Base-by-base conservation (phyloP, 345 rosid genomes). In the Eutrema japonicum region DNA sequence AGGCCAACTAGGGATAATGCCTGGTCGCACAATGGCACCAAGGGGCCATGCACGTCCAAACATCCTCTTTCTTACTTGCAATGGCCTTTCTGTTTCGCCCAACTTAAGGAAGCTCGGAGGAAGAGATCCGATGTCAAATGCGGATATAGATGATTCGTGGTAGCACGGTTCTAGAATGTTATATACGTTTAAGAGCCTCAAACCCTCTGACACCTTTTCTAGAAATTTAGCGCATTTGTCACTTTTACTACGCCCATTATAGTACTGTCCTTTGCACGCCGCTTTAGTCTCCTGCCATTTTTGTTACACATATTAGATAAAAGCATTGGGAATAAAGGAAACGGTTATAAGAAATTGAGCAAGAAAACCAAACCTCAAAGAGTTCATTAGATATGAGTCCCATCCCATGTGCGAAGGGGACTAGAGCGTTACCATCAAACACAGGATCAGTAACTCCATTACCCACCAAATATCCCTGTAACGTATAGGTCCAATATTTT, bases 41-140 rank as follows among this genome's bases (percentile, higher is more conserved):
- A 91, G 32, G 30, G 98, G 98, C 98, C 98, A 91, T 6, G 96
- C 91, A 10, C 94, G 97, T 60, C 98, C 96, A 70, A 89, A 93
- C 89, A 93, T 85, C 80, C 96, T 88, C 60, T 73, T 86, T 38
- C 93, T 78, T 63, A 91, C 96, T 38, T 88, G 84, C 65, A 87
- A 72, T 78, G 91, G 85, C 79, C 75, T 77, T 66, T 91, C 85
- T 10, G 91, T 89, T 58, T 66, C 30, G 49, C 80, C 88, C 48
- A 91, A 53, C 42, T 35, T 35, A 66, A 64, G 79, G 82, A 88
- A 84, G 83, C 89, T 94, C 43, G 89, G 75, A 41, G 97, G 97
- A 52, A 91, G 72, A 6, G 65, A 64, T 32, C 61, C 62, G 14
- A 41, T 49, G 80, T 87, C 83, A 8, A 64, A 73, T 18, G 63